Conservation (phyloP, 2,329 filamentous ascomycete genomes). For the Pezizomycotina sp. region DNA sequence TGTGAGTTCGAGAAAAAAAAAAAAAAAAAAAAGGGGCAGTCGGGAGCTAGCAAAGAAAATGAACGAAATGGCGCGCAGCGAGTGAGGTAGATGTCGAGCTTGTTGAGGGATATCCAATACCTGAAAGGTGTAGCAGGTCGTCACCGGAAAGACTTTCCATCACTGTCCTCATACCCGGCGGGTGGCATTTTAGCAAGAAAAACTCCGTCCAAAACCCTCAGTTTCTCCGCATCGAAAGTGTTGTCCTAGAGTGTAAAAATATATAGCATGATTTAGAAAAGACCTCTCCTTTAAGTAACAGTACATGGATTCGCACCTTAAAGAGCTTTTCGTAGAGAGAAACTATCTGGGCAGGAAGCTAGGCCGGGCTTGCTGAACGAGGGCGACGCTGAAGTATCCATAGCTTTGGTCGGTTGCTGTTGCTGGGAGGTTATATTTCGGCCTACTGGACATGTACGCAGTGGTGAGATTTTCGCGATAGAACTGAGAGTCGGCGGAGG, state of each 20-base stretch:
- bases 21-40: too few relatives aligned
- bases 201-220: slow-evolving; percentile 95
- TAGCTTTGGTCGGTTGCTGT: too few relatives aligned
- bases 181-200: slow-evolving; percentile 75
- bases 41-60: too few relatives aligned
- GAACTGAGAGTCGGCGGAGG: too few relatives aligned
- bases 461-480: too few relatives aligned
- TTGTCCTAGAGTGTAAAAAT: slow-evolving; percentile 3
- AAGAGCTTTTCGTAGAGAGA: slow-evolving; percentile 76
- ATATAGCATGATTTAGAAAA: not conserved
- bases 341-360: slow-evolving; percentile 87
- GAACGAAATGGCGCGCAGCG: slow-evolving; percentile 5
- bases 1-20: too few relatives aligned
- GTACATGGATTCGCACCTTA: slow-evolving; percentile 40
- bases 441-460: too few relatives aligned
- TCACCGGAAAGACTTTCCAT: slow-evolving; percentile 56
- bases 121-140: slow-evolving; percentile 60
- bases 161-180: slow-evolving; percentile 47
- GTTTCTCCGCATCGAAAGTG: slow-evolving; percentile 2
- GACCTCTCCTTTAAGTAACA: not conserved
- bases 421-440: too few relatives aligned
- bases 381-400: too few relatives aligned
- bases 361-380: slow-evolving; percentile 80
- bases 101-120: slow-evolving; percentile 29
- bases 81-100: slow-evolving; percentile 1